These are phyloP conservation scores for Alopecurus myosuroides DNA, from an alignment of 176 grass and related monocot species.

Conservation along the genomic window DNA sequence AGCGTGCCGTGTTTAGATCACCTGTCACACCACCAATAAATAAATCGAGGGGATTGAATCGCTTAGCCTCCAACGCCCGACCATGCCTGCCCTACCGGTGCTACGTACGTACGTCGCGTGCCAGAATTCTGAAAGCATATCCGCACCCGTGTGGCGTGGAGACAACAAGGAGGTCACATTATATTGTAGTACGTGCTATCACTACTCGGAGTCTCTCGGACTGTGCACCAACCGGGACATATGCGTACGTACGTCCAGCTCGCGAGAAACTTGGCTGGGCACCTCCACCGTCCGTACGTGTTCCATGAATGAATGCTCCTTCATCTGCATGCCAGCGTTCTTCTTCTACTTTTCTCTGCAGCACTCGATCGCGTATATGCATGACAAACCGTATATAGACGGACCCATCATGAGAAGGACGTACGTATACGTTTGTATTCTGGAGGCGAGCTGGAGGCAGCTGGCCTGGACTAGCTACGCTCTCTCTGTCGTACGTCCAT, in stretches of 20 bases:
- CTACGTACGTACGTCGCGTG: background rate
- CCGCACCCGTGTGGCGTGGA: background rate
- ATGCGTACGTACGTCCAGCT: background rate
- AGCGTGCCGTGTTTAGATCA: background rate
- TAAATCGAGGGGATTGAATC: background rate
- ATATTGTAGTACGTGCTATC: background rate
- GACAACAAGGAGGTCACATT: background rate
- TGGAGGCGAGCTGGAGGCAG: slow-evolving; percentile 19
- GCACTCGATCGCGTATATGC: background rate
- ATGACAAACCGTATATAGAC: background rate
- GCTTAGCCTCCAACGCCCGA: background rate
- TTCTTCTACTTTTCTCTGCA: background rate
- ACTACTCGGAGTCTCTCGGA: no score
- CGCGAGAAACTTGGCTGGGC: background rate
- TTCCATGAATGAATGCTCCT: background rate
- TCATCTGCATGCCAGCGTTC: background rate
- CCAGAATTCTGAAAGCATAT: background rate
- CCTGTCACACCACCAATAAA: background rate
- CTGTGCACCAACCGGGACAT: background rate
- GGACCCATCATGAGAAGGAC: background rate
- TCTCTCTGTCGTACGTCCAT: background rate
- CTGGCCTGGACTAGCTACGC: background rate
- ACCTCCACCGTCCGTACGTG: background rate
- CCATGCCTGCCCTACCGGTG: background rate
- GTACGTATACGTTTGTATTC: background rate